These are phyloP conservation scores for Esteya vermicola DNA, from an alignment of 2,329 filamentous ascomycete genomes.

Conservation along the genomic window DNA sequence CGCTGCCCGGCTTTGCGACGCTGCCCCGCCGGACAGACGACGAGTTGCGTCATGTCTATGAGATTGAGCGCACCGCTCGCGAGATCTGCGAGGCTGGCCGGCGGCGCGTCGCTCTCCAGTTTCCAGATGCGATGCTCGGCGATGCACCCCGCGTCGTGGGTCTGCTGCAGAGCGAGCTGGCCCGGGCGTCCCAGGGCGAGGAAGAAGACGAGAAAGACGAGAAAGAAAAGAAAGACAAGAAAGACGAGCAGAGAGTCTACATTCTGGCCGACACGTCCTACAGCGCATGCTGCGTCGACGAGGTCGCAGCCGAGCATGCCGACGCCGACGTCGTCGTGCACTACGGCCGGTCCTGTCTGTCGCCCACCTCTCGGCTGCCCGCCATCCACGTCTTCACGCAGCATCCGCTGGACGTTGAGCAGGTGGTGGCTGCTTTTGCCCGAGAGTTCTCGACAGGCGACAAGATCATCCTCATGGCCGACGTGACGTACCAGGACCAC, in stretches of 20 bases:
- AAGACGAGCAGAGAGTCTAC: slow-evolving; percentile 38
- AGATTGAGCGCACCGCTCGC: slow-evolving; percentile 63
- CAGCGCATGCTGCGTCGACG: slow-evolving; percentile 92
- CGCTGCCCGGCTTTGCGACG: slow-evolving; percentile 15
- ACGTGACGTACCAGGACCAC: slow-evolving; percentile 74
- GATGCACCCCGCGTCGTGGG: slow-evolving; percentile 74
- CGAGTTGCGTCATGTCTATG: slow-evolving; percentile 65
- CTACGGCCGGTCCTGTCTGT: slow-evolving; percentile 85
- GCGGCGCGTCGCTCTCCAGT: slow-evolving; percentile 76
- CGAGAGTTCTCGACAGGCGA: slow-evolving; percentile 48
- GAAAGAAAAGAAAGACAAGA: slow-evolving; percentile 2
- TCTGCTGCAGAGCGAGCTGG: slow-evolving; percentile 30
- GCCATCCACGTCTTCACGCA: slow-evolving; percentile 85
- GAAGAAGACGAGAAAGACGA: neutral
- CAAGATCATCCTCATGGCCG: slow-evolving; percentile 72
- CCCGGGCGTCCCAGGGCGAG: slow-evolving; percentile 5
- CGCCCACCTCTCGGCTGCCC: slow-evolving; percentile 72
- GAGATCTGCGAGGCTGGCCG: slow-evolving; percentile 64
- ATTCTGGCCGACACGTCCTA: slow-evolving; percentile 94
- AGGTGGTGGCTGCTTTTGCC: slow-evolving; percentile 46
- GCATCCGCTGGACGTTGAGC: slow-evolving; percentile 49
- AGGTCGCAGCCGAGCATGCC: slow-evolving; percentile 88
- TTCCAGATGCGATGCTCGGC: slow-evolving; percentile 81
- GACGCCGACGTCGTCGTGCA: slow-evolving; percentile 85
- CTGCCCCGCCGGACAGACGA: slow-evolving; percentile 37